phyloP scores from a whole-genome alignment of 2,329 filamentous ascomycete genomes.

The Ploettnerulaceae sp. region DNA sequence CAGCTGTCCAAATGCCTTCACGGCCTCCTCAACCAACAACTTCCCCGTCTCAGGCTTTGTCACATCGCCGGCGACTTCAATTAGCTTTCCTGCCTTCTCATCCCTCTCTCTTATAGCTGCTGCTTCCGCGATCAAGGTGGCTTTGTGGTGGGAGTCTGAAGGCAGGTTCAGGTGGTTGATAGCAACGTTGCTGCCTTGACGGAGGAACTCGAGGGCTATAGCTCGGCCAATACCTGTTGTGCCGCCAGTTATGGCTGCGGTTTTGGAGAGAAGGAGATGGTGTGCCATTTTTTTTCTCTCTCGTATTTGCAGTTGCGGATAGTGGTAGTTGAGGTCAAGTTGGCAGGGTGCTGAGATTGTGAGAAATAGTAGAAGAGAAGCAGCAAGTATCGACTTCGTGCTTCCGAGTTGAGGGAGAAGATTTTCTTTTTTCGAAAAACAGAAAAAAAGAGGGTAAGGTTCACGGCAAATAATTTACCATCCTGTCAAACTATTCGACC shows the following conservation, averaged over 20 bases:
- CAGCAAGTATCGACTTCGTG: no score
- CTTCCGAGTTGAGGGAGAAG: no score
- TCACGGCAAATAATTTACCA: neutral
- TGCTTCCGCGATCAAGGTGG: constrained; percentile 49
- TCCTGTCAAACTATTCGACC: neutral
- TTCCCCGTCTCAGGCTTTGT: constrained; percentile 66
- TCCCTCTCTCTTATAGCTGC: constrained; percentile 41
- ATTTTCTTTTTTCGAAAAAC: neutral
- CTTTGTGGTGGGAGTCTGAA: constrained; percentile 47
- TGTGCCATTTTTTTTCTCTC: constrained; percentile 20
- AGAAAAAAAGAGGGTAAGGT: neutral
- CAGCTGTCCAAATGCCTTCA: constrained; percentile 56
- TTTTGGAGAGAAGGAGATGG: constrained; percentile 64
- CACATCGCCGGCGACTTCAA: constrained; percentile 73
- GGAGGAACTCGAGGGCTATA: constrained; percentile 73
- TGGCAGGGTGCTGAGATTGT: no score
- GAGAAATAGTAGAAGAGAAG: no score
- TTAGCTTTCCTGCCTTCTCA: constrained; percentile 47
- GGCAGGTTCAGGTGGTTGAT: constrained; percentile 71
- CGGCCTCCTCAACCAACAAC: constrained; percentile 61
- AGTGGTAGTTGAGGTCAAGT: no score
- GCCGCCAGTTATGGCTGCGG: constrained; percentile 81
- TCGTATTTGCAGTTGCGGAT: neutral
- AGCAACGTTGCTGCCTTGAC: constrained; percentile 72
- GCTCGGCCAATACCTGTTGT: constrained; percentile 83